Evolutionary conservation across 1,284 basidiomycete genomes (phyloP).

Genomic region (Apiotrichum gracile): DNA sequence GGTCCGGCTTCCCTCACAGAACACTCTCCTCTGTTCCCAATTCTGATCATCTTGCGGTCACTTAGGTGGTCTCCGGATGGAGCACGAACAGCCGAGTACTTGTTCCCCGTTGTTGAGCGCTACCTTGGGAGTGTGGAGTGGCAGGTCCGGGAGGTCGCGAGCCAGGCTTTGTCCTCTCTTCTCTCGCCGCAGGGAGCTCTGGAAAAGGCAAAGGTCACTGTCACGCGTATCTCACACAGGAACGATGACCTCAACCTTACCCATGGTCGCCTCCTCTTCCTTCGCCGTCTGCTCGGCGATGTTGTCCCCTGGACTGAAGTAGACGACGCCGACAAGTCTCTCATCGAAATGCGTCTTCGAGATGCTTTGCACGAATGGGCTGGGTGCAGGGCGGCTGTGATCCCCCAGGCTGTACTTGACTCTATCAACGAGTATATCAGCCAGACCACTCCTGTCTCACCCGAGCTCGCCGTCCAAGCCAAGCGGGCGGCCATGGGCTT

Average conservation of each 20-base stretch:
- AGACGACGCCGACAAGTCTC: neutral
- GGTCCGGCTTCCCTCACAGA: slow-evolving; percentile 8
- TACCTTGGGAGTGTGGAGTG: slow-evolving; percentile 32
- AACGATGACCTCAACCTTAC: slow-evolving; percentile 21
- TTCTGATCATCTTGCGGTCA: slow-evolving; percentile 41
- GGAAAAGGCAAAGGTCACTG: slow-evolving; percentile 14
- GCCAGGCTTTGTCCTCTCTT: slow-evolving; percentile 40
- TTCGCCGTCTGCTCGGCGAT: slow-evolving; percentile 26
- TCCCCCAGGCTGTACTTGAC: slow-evolving; percentile 14
- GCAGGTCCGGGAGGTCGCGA: slow-evolving; percentile 40
- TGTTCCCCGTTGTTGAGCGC: slow-evolving; percentile 20
- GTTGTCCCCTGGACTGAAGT: slow-evolving; percentile 25
- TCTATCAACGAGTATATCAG: slow-evolving; percentile 17
- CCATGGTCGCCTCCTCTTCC: slow-evolving; percentile 33
- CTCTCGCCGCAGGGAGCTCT: slow-evolving; percentile 22
- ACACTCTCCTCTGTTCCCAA: slow-evolving; percentile 42
- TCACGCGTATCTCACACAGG: slow-evolving; percentile 4
- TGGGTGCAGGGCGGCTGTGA: slow-evolving; percentile 3
- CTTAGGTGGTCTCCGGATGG: slow-evolving; percentile 29
- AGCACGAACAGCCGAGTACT: slow-evolving; percentile 18
- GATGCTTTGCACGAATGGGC: slow-evolving; percentile 3
- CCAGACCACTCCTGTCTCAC: neutral
- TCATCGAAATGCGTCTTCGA: slow-evolving; percentile 13
- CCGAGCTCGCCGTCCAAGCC: neutral
- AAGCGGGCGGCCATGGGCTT: neutral